A percentile compares a stretch with the other conserved stretches of the same genome.
phyloP scores from a whole-genome alignment of 1,284 basidiomycete genomes.

The Microbotryum silenes-acaulis region DNA sequence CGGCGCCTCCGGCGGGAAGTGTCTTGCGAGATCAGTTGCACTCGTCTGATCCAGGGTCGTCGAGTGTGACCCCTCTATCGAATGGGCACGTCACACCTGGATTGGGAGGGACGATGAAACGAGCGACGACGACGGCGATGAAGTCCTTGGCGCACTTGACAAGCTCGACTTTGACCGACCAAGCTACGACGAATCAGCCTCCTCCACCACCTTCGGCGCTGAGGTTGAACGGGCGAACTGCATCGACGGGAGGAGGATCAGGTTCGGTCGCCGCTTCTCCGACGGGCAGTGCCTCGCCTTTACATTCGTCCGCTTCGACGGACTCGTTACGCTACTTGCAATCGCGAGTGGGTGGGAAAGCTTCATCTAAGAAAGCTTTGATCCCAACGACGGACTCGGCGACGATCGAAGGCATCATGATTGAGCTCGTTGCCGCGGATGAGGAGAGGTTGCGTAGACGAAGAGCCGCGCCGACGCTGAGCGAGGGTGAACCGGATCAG shows the following conservation, averaged over 20 bases:
- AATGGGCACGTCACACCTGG: background rate
- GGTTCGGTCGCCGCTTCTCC: slow-evolving; percentile 2
- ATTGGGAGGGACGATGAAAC: slow-evolving; percentile 21
- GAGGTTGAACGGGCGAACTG: too few relatives aligned
- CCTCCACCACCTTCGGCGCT: slow-evolving; percentile 7
- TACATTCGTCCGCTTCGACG: slow-evolving; percentile 23
- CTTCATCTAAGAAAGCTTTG: slow-evolving; percentile 7
- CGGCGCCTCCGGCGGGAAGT: background rate
- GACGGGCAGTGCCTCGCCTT: slow-evolving; percentile 11
- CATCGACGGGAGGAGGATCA: too few relatives aligned
- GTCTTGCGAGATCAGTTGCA: background rate
- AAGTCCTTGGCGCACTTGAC: slow-evolving; percentile 26
- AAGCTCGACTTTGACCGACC: slow-evolving; percentile 50
- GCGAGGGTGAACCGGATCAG: slow-evolving; percentile 39
- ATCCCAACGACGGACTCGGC: slow-evolving; percentile 8
- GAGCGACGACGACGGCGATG: slow-evolving; percentile 20
- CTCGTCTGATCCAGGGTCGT: background rate
- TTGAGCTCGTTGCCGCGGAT: slow-evolving; percentile 20
- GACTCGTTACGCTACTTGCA: slow-evolving; percentile 28
- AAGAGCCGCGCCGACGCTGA: slow-evolving; percentile 15
- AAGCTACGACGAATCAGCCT: slow-evolving; percentile 49
- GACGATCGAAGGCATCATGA: slow-evolving; percentile 15
- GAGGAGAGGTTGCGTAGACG: slow-evolving; percentile 26
- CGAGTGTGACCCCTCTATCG: background rate
- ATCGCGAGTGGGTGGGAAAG: slow-evolving; percentile 13